A percentile compares a stretch with the other conserved stretches of the same genome.
Conservation (phyloP, 2,329 filamentous ascomycete genomes). For the Clathrospora elynae region DNA sequence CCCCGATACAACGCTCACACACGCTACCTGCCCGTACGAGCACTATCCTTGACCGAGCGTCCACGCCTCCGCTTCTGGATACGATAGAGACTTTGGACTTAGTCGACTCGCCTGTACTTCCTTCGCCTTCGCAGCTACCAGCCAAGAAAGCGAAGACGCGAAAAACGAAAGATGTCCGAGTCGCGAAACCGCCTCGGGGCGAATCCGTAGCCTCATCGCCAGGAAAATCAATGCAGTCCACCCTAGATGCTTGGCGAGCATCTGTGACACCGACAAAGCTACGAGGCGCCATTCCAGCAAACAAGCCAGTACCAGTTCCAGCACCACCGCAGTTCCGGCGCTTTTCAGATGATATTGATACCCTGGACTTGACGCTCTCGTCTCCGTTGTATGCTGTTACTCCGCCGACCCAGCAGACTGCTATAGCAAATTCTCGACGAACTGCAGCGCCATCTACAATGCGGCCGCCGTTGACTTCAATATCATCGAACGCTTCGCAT, state of each 20-base stretch:
- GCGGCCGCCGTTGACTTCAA: conserved; percentile 34
- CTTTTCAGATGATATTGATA: conserved; percentile 26
- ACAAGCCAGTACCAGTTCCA: conserved; percentile 19
- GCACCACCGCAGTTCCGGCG: conserved; percentile 22
- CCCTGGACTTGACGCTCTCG: conserved; percentile 40
- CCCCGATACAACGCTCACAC: conserved; percentile 43
- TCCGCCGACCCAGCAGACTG: conserved; percentile 1
- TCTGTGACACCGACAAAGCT: conserved; percentile 34
- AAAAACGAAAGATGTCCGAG: conserved; percentile 5
- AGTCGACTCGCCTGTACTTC: conserved; percentile 26
- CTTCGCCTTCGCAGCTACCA: conserved; percentile 32
- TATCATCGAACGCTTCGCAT: conserved; percentile 35
- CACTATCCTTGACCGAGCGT: conserved; percentile 16
- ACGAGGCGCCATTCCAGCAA: conserved; percentile 5
- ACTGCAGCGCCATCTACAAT: conserved; percentile 6
- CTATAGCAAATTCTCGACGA: conserved; percentile 5
- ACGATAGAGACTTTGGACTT: conserved; percentile 40
- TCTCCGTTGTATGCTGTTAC: conserved; percentile 18
- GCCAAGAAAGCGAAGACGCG: conserved; percentile 32
- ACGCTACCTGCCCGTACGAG: conserved; percentile 33
- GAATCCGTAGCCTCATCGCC: conserved; percentile 26
- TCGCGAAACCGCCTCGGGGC: conserved; percentile 12
- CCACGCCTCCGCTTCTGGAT: conserved; percentile 22
- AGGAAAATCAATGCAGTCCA: conserved; percentile 34
- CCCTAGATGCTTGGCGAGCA: conserved; percentile 39